Base-by-base conservation (phyloP, 805 yeast genomes). In the Kazachstania psychrophila region DNA sequence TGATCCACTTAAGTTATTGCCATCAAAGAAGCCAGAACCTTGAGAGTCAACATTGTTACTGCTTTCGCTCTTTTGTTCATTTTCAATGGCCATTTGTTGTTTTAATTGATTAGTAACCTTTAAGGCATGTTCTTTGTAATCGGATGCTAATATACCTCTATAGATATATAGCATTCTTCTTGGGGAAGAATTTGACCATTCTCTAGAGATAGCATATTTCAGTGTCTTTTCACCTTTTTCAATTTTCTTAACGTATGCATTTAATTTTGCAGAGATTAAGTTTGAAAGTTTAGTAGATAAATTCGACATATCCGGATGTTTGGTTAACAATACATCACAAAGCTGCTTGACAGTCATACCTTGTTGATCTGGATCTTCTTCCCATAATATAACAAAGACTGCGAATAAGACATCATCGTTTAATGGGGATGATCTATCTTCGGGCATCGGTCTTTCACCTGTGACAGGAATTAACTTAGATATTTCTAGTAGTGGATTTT, bases 311-410 rank as follows among this genome's bases (percentile, higher is more conserved):
- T 81, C 87, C 1, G 94, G 94, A 55, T 83, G 89, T 48, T 73
- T 70, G 38, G 76, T 84, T 34, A 77, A 64, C 33, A 83, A 64
- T 39, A 78, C 71, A 56, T 83, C 94, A 61, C 94, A 83, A 41
- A 83, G 72, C 54, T 83, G 94, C 53, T 83, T 83, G 23, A 83
- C 94, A n/a, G 94, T 83, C 87, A 83, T 80, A 45, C 94, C 94
- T 41, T 70, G 68, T 34, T 82, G 79, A 36, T 70, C 71, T 1
- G 78, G 61, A 53, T 83, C 94, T 43, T 70, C 65, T 42, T 79
- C 88, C 58, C 64, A 79, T 40, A 83, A 59, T 34, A 82, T 81
- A 39, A 74, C 70, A 52, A 83, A 81, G 38, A 83, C 83, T 5
- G 88, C 87, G 57, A 66, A 75, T 38, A 83, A 62, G 13, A 83